These are phyloP conservation scores for Penicillium janthinellum DNA, from an alignment of 2,329 filamentous ascomycete genomes.

Conservation along the genomic window DNA sequence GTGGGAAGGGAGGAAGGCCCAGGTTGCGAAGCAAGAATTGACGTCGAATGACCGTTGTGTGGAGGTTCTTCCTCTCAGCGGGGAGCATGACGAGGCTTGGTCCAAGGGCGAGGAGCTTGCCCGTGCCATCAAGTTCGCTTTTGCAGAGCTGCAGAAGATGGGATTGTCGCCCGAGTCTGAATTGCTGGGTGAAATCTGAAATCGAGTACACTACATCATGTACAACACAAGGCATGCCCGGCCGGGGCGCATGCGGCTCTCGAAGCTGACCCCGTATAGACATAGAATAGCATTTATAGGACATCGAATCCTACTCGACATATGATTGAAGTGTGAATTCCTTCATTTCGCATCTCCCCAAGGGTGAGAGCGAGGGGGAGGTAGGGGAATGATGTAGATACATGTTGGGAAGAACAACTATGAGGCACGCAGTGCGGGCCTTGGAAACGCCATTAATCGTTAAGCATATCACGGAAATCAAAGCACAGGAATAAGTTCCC, in stretches of 20 bases:
- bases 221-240: not conserved
- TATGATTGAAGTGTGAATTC: not conserved
- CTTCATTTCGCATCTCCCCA: slow-evolving; percentile 4
- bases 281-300: not conserved
- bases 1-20: slow-evolving; percentile 39
- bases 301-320: not conserved
- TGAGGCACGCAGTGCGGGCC: slow-evolving; percentile 16
- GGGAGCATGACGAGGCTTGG: slow-evolving; percentile 48
- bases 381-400: slow-evolving; percentile 24
- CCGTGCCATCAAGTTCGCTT: slow-evolving; percentile 36
- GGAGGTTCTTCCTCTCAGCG: slow-evolving; percentile 41
- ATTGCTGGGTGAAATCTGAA: not conserved
- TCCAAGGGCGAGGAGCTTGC: slow-evolving; percentile 44
- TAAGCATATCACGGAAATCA: slow-evolving; percentile 27
- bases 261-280: not conserved
- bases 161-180: slow-evolving; percentile 17
- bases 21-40: slow-evolving; percentile 12
- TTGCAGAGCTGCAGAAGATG: slow-evolving; percentile 34
- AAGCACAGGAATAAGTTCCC: slow-evolving; percentile 21
- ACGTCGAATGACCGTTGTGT: slow-evolving; percentile 42
- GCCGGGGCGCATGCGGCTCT: not conserved
- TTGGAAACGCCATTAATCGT: slow-evolving; percentile 34
- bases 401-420: slow-evolving; percentile 19
- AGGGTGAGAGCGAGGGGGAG: not conserved
- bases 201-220: not conserved